These are phyloP conservation scores for Diaporthe sp. DNA, from an alignment of 2,329 filamentous ascomycete species.

Conservation along the genomic window DNA sequence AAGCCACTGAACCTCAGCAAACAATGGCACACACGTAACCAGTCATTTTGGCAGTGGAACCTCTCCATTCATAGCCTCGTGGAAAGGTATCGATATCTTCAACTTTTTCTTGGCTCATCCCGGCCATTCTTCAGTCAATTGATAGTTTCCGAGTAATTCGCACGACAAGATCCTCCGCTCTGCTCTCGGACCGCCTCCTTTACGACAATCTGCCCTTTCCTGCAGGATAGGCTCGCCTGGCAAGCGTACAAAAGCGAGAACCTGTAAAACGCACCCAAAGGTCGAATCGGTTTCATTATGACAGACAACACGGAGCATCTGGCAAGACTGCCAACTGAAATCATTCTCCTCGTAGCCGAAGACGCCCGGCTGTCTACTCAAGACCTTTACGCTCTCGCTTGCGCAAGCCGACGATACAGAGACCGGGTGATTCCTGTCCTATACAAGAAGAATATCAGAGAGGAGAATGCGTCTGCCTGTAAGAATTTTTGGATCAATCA, in stretches of 20 bases:
- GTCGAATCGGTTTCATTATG: neutral
- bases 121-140: neutral
- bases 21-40: neutral
- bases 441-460: constrained; percentile 3
- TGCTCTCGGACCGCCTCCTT: too few species aligned
- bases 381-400: neutral
- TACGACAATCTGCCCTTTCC: neutral
- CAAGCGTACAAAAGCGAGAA: neutral
- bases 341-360: neutral
- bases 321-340: neutral
- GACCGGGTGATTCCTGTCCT: neutral
- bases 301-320: neutral
- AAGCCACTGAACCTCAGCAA: neutral
- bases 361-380: neutral
- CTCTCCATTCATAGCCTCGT: neutral
- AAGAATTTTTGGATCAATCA: neutral
- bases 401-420: neutral
- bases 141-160: neutral
- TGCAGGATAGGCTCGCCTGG: neutral
- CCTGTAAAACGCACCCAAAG: neutral
- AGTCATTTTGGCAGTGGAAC: too few species aligned
- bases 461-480: constrained; percentile 7
- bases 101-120: neutral
- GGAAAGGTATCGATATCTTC: neutral
- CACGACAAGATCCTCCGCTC: neutral